phyloP scores from a whole-genome alignment of 1,284 basidiomycete genomes.

The Apiotrichum gracile region DNA sequence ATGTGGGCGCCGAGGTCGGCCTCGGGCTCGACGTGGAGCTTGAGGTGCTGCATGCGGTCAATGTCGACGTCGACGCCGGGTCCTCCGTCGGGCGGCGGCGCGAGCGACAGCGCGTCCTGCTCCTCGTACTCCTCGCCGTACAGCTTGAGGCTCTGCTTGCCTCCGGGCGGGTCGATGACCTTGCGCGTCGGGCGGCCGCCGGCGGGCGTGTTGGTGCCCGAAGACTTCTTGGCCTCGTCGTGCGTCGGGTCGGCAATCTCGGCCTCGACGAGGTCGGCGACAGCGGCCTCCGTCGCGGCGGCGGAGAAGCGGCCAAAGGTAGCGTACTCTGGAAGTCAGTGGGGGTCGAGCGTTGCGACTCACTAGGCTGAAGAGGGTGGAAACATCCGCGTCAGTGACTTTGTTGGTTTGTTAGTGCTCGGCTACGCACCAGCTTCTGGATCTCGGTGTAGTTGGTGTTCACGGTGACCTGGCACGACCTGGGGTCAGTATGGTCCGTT shows the following conservation, averaged over 20 bases:
- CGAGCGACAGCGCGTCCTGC: conserved; percentile 42
- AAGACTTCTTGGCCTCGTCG: conserved; percentile 25
- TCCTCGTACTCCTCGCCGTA: conserved; percentile 45
- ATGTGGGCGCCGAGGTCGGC: conserved; percentile 37
- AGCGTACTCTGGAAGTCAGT: conserved; percentile 42
- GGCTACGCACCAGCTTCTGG: conserved; percentile 37
- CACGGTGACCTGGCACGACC: conserved; percentile 43
- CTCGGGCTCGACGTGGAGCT: conserved; percentile 41
- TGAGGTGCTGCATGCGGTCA: conserved; percentile 40
- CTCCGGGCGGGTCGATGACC: conserved; percentile 44
- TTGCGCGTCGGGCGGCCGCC: conserved; percentile 42
- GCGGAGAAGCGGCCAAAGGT: conserved; percentile 45
- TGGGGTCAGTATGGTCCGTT: too few species aligned
- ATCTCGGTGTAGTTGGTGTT: conserved; percentile 46
- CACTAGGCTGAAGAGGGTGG: conserved; percentile 27
- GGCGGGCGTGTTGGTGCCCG: conserved; percentile 26
- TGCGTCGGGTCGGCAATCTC: conserved; percentile 45
- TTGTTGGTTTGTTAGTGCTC: too few species aligned
- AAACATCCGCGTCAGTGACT: too few species aligned
- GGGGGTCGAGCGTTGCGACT: conserved; percentile 2
- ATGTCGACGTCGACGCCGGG: conserved; percentile 40
- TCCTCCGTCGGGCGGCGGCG: conserved; percentile 39
- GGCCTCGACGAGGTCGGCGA: conserved; percentile 47
- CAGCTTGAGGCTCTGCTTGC: conserved; percentile 35
- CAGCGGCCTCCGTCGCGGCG: conserved; percentile 45